Base-by-base conservation (phyloP, 1,284 basidiomycete species). In the Ceratobasidium sp. region DNA sequence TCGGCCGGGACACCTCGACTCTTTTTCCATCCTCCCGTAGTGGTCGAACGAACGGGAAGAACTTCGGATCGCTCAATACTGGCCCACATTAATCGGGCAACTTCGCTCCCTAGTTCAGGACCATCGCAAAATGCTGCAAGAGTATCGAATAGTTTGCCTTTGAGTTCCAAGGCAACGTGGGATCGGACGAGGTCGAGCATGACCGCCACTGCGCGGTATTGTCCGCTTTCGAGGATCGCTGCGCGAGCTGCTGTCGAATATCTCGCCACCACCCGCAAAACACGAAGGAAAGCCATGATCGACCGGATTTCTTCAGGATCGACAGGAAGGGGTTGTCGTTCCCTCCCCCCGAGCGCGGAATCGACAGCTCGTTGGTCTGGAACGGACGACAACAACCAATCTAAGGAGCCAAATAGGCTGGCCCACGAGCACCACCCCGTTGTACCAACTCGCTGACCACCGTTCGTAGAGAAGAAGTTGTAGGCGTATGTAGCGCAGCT, bases 151-250 rank as follows among this genome's bases (percentile, higher is more conserved):
- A 97, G 80, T 0, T 89, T 50, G 0, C 93, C 94, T 75, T 98
- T 98, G 66, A 98, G 83, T 74, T 98, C 94, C n/a, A 96, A 80
- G 0, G 93, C 91, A 19, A 95, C 84, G 9, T 89, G 85, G 7
- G 92, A 82, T 27, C 90, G 91, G 71, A 93, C 83, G 44, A 95
- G 84, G 2, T 87, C 86, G 49, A 95, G 84, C 2, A 96, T 80
- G 0, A 88, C 88, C 1, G 87, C 87, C 67, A 98, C 85, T 0
- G 92, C 91, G 58, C 87, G 85, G 77, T 90, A 90, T 53, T 90
- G 85, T 1, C 86, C 84, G 77, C 95, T 91, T 25, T 87, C 82
- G 54, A 89, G 86, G 14, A 98, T 84, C 0, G 92, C 87, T 9
- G 88, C 83, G 29, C 93, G 87, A 4, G 93, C 93, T 1, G 88